These are phyloP conservation scores for Hypoxylon intermedium DNA, from an alignment of 495 filamentous ascomycete species.

Conservation along the genomic window DNA sequence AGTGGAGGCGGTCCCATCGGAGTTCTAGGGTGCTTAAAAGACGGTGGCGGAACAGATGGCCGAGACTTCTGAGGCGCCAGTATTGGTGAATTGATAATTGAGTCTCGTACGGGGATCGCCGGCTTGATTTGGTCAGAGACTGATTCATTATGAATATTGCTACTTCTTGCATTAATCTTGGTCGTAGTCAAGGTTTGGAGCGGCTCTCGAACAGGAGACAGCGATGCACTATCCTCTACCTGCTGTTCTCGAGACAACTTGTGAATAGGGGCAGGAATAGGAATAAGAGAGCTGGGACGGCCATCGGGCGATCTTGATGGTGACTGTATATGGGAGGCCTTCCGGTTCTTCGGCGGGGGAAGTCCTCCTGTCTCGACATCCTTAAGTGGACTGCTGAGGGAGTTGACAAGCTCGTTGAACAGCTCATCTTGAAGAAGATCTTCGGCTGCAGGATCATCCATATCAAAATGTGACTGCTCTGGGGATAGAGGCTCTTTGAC, in stretches of 20 bases:
- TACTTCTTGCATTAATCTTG: conserved; percentile 2
- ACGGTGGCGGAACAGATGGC: not conserved
- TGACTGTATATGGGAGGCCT: not conserved
- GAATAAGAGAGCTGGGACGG: too few species aligned
- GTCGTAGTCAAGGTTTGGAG: conserved; percentile 3
- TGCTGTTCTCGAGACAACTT: conserved; percentile 7
- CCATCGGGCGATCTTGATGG: not conserved
- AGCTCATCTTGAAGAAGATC: conserved; percentile 16
- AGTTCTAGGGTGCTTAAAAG: conserved; percentile 26
- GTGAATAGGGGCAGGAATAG: not conserved
- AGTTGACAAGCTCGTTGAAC: conserved; percentile 12
- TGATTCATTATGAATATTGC: not conserved
- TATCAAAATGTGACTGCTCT: not conserved
- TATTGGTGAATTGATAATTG: not conserved
- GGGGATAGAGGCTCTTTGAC: not conserved
- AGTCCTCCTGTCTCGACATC: not conserved
- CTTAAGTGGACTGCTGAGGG: not conserved
- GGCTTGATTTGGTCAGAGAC: conserved; percentile 4
- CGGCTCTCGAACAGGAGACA: conserved; percentile 12
- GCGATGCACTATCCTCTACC: conserved; percentile 20
- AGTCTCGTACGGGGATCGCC: not conserved
- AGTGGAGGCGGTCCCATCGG: conserved; percentile 33
- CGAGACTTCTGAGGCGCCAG: conserved; percentile 2
- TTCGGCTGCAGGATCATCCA: conserved; percentile 1
- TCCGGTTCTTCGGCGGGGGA: not conserved